A percentile compares a stretch with the other conserved stretches of the same genome.
Conservation (phyloP, 768 basidiomycete species). For the Boletus pseudo-olivaceus region DNA sequence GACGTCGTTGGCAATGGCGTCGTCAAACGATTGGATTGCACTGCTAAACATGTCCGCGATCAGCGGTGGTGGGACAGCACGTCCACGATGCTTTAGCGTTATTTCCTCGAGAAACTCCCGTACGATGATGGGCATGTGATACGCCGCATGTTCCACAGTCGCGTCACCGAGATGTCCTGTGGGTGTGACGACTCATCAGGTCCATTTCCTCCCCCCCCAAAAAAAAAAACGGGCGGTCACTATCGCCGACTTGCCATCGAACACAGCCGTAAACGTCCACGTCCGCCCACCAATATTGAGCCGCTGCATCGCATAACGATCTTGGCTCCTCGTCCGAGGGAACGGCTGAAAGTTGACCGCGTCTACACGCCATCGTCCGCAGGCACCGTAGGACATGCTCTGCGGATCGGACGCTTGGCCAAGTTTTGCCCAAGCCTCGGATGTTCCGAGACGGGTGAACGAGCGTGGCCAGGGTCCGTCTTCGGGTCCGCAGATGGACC, state of each 20-base stretch:
- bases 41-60: conserved; percentile 56
- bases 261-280: conserved; percentile 69
- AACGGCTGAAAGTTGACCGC: conserved; percentile 69
- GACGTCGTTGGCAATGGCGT: conserved; percentile 65
- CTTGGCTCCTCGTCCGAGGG: conserved; percentile 51
- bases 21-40: conserved; percentile 59
- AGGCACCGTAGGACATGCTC: conserved; percentile 36
- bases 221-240: not conserved
- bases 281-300: conserved; percentile 51
- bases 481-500: conserved; percentile 57
- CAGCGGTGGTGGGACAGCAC: conserved; percentile 41
- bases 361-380: conserved; percentile 45
- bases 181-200: conserved; percentile 3
- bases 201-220: not conserved
- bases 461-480: conserved; percentile 65
- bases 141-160: conserved; percentile 65
- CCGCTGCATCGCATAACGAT: conserved; percentile 58
- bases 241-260: conserved; percentile 51
- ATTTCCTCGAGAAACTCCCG: conserved; percentile 52
- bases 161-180: conserved; percentile 70
- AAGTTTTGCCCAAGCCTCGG: conserved; percentile 54
- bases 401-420: conserved; percentile 50
- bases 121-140: conserved; percentile 66
- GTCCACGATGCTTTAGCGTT: conserved; percentile 35
- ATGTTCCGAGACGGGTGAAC: conserved; percentile 47